Percentiles rank a stretch among this genome's conserved stretches.
phyloP scores from a whole-genome alignment of 805 yeast genomes.

The Saccharomycopsis sp. region DNA sequence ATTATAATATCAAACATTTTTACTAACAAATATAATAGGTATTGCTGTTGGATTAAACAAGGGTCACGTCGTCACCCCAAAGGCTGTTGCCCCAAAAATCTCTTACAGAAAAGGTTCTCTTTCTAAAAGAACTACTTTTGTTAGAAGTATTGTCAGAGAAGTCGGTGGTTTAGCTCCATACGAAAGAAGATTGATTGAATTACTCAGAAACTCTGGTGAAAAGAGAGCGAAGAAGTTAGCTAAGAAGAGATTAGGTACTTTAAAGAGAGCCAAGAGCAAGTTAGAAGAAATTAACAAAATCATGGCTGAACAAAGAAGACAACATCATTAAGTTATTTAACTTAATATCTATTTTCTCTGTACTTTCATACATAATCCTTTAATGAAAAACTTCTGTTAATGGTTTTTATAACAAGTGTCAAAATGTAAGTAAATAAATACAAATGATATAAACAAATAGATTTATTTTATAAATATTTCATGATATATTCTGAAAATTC shows the following conservation, averaged over 20 bases:
- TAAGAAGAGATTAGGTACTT: slow-evolving; percentile 99
- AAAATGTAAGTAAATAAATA: too few relatives aligned
- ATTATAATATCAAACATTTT: not conserved
- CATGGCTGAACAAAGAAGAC: slow-evolving; percentile 96
- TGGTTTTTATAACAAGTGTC: too few relatives aligned
- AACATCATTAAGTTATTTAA: slow-evolving; percentile 24
- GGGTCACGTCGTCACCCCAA: slow-evolving; percentile 92
- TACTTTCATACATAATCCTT: too few relatives aligned
- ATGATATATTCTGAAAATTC: slow-evolving; percentile 14
- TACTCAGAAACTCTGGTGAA: slow-evolving; percentile 99
- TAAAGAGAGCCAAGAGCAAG: slow-evolving; percentile 99
- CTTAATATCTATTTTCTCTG: too few relatives aligned
- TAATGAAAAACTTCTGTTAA: slow-evolving; percentile 12
- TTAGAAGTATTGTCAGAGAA: slow-evolving; percentile 91
- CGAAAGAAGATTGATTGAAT: slow-evolving; percentile 98
- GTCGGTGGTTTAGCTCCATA: slow-evolving; percentile 99
- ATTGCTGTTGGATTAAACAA: slow-evolving; percentile 98
- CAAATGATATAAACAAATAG: not conserved
- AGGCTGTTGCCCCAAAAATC: slow-evolving; percentile 77
- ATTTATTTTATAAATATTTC: slow-evolving; percentile 5
- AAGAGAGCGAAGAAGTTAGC: slow-evolving; percentile 99
- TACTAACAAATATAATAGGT: slow-evolving; percentile 33
- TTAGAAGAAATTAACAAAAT: slow-evolving; percentile 96
- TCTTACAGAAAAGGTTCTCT: slow-evolving; percentile 95
- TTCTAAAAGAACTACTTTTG: slow-evolving; percentile 93